Evolutionary conservation across 2,329 filamentous ascomycete genomes (phyloP).

Genomic region (Cryphonectria carpinicola): DNA sequence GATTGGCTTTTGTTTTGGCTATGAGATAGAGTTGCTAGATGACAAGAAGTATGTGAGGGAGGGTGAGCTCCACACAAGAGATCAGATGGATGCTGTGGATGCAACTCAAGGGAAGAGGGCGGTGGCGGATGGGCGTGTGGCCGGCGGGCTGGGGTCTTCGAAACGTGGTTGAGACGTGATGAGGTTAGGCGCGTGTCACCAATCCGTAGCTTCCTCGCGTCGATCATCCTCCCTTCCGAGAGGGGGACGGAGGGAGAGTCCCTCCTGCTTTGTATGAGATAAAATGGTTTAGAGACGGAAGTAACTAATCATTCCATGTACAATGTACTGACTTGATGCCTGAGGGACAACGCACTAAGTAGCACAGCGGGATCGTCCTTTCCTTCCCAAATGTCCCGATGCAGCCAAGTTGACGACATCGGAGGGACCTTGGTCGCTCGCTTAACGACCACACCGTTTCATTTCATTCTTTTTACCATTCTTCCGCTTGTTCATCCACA

Average conservation of each 20-base stretch:
- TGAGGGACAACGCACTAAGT: neutral
- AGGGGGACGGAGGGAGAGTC: neutral
- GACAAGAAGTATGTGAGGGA: neutral
- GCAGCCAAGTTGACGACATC: neutral
- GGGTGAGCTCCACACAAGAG: neutral
- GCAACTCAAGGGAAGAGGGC: neutral
- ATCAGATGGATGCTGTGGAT: neutral
- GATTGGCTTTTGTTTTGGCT: slow-evolving; percentile 21
- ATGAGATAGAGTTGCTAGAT: slow-evolving; percentile 24
- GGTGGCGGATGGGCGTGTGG: slow-evolving; percentile 16
- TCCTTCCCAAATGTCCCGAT: neutral
- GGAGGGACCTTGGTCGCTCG: neutral
- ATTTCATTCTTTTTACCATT: neutral
- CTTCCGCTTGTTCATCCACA: neutral
- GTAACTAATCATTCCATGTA: no score
- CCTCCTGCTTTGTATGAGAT: neutral
- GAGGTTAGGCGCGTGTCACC: slow-evolving; percentile 24
- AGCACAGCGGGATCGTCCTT: neutral
- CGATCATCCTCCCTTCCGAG: neutral
- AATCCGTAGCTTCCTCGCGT: slow-evolving; percentile 13
- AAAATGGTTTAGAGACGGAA: neutral
- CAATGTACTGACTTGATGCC: neutral
- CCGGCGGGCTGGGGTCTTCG: slow-evolving; percentile 28
- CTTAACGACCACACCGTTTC: neutral
- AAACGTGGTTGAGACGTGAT: slow-evolving; percentile 35